Evolutionary conservation across 2,329 filamentous ascomycete species (phyloP), one percentile per base, ranked within the genome.

Genomic region (Penicillium sp.): DNA sequence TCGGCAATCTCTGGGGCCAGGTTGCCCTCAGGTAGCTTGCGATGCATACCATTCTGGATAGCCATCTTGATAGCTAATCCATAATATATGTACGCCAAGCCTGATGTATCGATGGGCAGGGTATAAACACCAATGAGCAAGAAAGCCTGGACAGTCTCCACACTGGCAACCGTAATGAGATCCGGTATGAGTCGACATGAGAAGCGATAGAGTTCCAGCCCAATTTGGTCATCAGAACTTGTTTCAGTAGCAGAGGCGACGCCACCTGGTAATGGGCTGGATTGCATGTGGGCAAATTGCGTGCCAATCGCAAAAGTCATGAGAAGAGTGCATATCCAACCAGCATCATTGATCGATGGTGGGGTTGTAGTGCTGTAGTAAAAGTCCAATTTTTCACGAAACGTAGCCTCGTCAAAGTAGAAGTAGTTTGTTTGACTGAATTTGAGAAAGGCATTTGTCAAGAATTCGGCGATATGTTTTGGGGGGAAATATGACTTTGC

Each of bases 111-210:
- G 1, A 84, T 73, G 0, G 83, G 82, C 2, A 85, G 68, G 1
- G 80, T 65, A 55, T 68, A 69, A 6, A 63, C 59, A 1, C 62
- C 67, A 22, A 68, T 39, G 4, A 69, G 55, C 12, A 69, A 43
- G 31, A 81, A 84, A 0, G 82, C 83, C 67, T 85, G 83, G 0
- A 84, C 82, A 59, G 81, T 83, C 67, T 84, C 79, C 10, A 84
- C 71, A 3, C 82, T 84, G 0, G 81, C 79, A 25, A 79, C 76
- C 0, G 81, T 81, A 39, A 85, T 83, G 34, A 84, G 77, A 58
- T 85, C 83, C 2, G 83, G 81, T 1, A 85, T 74, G 7, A 84
- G 72, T 62, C 77, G 79, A 53, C 78, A 79, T 0, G 82, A 81
- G 59, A 79, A 78, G 54, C 22, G 42, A 28, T 45, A 45, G 28